Evolutionary conservation across 2,329 filamentous ascomycete genomes (phyloP), one percentile per base, ranked within the genome.

Genomic region (Bipolaris victoriae): DNA sequence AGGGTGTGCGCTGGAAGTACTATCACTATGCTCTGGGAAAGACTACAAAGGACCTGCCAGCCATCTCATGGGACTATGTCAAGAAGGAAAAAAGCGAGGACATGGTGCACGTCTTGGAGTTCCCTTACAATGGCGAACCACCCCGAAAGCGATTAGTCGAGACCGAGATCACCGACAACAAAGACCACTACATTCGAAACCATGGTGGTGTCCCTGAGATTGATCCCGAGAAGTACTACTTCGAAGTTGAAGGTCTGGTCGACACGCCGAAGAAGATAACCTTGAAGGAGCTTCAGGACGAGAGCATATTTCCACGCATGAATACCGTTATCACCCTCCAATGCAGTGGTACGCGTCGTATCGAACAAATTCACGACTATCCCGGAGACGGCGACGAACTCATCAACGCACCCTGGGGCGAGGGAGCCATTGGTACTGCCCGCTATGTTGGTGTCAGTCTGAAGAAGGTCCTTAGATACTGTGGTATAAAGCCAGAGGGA

Each of bases 191-290:
- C 62, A 85, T 91, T 0, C 81, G 89, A 7, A 91, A 91, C 57
- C 89, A 91, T 60, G 88, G 89, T 9, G 88, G 88, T 0, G 86
- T 91, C 16, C 89, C 89, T 0, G 77, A 84, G 7, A 90, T 91
- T 52, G 81, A 89, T 7, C 76, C 81, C 1, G 79, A 84, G 0
- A 77, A 82, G 2, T 88, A 78, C 66, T 81, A 76, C 22, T 78
- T 89, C 15, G 75, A 78, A 1, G 71, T 90, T 5, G 84, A 86
- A 55, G 87, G 88, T 0, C 77, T 89, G 0, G 88, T 90, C 3
- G 82, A 82, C 5, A 78, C 83, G 2, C 86, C 87, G 0, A 81
- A 82, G 51, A 78, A 71, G 1, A 80, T 89, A 52, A 86, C 84
- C 0, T 65, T 90, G 0, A 78, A 80, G 0, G 86, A 90, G 5